Base-by-base conservation (phyloP, 805 yeast genomes). In the Osmozyma mogii region DNA sequence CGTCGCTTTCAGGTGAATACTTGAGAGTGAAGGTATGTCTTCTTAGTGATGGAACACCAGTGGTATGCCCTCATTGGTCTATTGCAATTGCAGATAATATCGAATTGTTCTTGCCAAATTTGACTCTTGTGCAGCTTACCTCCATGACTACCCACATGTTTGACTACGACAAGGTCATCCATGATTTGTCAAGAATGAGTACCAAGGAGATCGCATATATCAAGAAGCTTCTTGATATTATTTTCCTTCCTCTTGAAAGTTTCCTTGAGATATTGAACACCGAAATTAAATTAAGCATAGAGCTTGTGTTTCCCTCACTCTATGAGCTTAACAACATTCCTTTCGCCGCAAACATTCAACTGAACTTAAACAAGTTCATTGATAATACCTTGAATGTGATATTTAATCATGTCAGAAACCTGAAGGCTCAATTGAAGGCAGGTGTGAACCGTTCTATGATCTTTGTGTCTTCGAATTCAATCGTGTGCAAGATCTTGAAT, bases 401-500 rank as follows among this genome's bases (percentile, higher is more conserved):
- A 1, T 89, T 92, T 53, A 70, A 75, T 22, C 94, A 87, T 51
- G 88, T 72, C 79, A 57, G 76, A 32, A 48, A 65, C 44, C 43
- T 58, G 53, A 52, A 58, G 40, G n/a, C n/a, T n/a, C n/a, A n/a
- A n/a, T 25, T 43, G 12, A 27, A 47, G 25, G 15, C 30, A 4
- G 39, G 43, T 4, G 21, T 35, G 7, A 38, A 41, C 24, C 64
- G 95, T 35, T 76, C 94, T 1, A 60, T 92, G 24, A 77, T 89
- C 7, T 84, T 92, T 54, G 75, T 94, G 9, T 84, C 96, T 1
- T 73, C 82, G 32, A 85, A 87, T 54, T 82, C 95, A 19, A 73
- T 77, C 26, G 84, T 87, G n/a, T 92, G 97, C 56, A 84, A 95
- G 8, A 82, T 85, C 26, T 59, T 92, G 44, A 92, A 92, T 56